Conservation (phyloP, 2,329 filamentous ascomycete genomes). For the Aquanectria penicillioides region DNA sequence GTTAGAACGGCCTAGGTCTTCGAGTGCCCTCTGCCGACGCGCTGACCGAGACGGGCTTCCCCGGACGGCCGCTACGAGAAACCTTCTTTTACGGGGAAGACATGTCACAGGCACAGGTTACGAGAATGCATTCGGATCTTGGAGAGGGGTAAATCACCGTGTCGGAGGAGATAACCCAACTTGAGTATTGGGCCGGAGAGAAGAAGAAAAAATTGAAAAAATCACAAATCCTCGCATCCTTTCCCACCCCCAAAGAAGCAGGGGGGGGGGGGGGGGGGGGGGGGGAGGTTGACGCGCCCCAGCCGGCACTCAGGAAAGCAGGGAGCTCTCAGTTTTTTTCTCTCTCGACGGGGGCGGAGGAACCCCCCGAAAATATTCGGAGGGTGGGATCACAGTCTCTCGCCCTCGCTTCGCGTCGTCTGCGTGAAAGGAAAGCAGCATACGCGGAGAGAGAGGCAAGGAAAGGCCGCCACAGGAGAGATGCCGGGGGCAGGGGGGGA, state of each 20-base stretch:
- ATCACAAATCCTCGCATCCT: neutral
- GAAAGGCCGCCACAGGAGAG: slow-evolving; percentile 26
- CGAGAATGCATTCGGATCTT: no score
- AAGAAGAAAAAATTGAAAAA: neutral
- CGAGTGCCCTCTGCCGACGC: neutral
- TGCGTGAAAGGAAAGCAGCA: slow-evolving; percentile 25
- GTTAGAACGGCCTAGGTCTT: neutral
- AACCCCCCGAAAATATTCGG: slow-evolving; percentile 10
- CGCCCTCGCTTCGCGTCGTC: neutral
- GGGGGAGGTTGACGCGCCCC: neutral
- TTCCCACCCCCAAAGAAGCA: neutral
- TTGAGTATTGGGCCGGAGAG: slow-evolving; percentile 3
- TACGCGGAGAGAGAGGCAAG: slow-evolving; percentile 22
- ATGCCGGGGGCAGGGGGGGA: slow-evolving; percentile 15
- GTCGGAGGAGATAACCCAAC: slow-evolving; percentile 11
- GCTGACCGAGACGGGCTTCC: slow-evolving; percentile 12
- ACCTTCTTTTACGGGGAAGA: slow-evolving; percentile 17
- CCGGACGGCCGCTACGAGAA: slow-evolving; percentile 14
- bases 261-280: neutral
- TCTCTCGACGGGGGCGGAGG: neutral
- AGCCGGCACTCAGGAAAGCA: slow-evolving; percentile 5
- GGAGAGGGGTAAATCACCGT: slow-evolving; percentile 3
- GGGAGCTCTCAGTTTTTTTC: slow-evolving; percentile 5
- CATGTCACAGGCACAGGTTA: no score
- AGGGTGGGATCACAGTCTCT: neutral